Conservation (phyloP, 2,329 filamentous ascomycete species). For the Fusarium chuoi region DNA sequence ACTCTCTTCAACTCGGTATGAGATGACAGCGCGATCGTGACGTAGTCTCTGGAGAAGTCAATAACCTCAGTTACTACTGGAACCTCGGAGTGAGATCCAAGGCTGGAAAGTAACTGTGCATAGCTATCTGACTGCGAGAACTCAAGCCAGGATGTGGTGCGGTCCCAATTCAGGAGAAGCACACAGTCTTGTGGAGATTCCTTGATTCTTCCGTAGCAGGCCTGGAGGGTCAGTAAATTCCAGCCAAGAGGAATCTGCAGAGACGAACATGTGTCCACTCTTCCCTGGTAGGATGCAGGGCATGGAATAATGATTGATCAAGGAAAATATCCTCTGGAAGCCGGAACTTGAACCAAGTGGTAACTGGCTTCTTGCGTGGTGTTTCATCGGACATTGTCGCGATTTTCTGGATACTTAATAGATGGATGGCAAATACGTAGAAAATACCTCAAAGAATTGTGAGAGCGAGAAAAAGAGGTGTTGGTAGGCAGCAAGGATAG, state of each 20-base stretch:
- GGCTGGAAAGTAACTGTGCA: not conserved
- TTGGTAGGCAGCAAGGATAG: not conserved
- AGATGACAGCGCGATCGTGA: not conserved
- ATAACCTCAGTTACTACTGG: not conserved
- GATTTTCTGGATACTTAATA: no score
- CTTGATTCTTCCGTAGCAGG: not conserved
- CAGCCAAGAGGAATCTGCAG: accelerated
- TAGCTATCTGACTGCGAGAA: not conserved
- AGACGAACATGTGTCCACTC: not conserved
- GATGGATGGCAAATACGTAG: no score
- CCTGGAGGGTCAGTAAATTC: accelerated
- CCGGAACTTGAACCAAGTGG: not conserved
- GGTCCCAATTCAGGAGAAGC: not conserved
- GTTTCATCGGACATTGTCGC: accelerated
- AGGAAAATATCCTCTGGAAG: not conserved
- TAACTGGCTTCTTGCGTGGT: not conserved
- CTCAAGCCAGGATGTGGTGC: not conserved
- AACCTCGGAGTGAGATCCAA: not conserved
- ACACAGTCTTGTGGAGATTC: not conserved
- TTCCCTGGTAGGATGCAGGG: accelerated
- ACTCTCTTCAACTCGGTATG: not conserved
- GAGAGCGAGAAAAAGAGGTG: not conserved
- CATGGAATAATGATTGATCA: not conserved
- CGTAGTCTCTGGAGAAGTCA: not conserved
- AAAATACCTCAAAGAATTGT: not conserved